Percentiles rank a stretch among this genome's conserved stretches.
Evolutionary conservation across 1,284 basidiomycete genomes (phyloP).

Genomic region (Ustilago cynodontis): DNA sequence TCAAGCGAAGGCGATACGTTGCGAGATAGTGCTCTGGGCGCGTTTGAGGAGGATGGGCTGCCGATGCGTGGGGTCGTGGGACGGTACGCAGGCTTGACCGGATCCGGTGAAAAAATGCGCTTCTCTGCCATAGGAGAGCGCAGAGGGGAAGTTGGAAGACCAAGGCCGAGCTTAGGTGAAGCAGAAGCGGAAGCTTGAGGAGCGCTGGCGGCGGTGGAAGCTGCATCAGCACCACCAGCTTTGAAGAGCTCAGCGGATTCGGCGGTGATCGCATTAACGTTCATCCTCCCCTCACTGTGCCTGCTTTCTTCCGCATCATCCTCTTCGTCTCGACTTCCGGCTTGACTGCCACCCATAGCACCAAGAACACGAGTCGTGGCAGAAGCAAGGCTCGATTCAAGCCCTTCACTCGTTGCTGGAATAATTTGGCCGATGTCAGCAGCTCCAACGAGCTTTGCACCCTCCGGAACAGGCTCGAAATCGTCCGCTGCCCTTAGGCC

Average conservation of each 20-base stretch:
- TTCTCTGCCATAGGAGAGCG: constrained; percentile 23
- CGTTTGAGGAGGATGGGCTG: constrained; percentile 25
- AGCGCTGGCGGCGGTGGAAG: not conserved
- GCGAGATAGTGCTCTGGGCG: constrained; percentile 15
- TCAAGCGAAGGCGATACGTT: constrained; percentile 29
- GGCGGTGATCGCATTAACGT: constrained; percentile 41
- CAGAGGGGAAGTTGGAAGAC: constrained; percentile 20
- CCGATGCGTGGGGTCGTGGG: constrained; percentile 43
- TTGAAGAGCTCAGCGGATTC: constrained; percentile 34
- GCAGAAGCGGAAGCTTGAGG: constrained; percentile 6
- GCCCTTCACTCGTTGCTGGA: constrained; percentile 13
- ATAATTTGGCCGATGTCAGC: constrained; percentile 21
- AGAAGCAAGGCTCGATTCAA: not conserved
- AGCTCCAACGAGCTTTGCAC: constrained; percentile 26
- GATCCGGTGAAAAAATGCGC: constrained; percentile 42
- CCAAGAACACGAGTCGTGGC: constrained; percentile 23
- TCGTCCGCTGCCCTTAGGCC: constrained; percentile 34
- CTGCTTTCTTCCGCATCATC: not conserved
- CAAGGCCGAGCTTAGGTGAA: constrained; percentile 18
- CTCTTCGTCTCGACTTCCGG: not conserved
- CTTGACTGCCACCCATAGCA: not conserved
- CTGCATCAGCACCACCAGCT: constrained; percentile 17
- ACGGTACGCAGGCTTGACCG: constrained; percentile 41
- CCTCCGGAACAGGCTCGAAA: constrained; percentile 36
- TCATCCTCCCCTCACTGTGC: constrained; percentile 19